Conservation (phyloP, 768 basidiomycete species). For the Scleroderma citrinum region DNA sequence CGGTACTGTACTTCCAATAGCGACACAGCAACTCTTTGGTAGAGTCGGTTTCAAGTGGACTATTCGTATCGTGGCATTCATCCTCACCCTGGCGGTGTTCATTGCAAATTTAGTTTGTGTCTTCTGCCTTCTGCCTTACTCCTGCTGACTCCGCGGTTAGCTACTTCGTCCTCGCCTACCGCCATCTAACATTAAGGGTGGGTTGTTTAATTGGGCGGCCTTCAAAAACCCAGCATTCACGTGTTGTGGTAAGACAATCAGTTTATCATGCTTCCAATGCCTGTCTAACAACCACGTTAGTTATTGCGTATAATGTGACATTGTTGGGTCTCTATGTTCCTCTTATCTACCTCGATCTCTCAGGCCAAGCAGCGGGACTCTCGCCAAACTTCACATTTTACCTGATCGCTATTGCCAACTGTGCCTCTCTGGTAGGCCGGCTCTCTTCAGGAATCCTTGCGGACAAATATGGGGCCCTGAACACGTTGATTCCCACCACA, state of each 20-base stretch:
- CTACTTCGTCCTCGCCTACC: conserved; percentile 39
- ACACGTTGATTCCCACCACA: conserved; percentile 36
- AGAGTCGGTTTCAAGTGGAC: conserved; percentile 63
- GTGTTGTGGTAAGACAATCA: background rate
- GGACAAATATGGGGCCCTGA: conserved; percentile 30
- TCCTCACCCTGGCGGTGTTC: conserved; percentile 44
- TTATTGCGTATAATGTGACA: conserved; percentile 5
- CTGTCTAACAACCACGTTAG: background rate
- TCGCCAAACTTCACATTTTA: conserved; percentile 7
- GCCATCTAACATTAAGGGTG: conserved; percentile 43
- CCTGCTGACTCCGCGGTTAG: conserved; percentile 12
- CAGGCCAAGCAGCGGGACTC: conserved; percentile 4
- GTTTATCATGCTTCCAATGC: background rate
- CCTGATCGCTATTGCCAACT: conserved; percentile 7
- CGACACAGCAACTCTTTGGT: conserved; percentile 42
- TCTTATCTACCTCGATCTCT: conserved; percentile 5
- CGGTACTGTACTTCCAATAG: conserved; percentile 57
- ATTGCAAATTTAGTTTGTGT: conserved; percentile 38
- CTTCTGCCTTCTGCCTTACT: background rate
- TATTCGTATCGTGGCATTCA: conserved; percentile 57
- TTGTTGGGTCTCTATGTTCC: conserved; percentile 5
- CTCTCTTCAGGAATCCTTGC: conserved; percentile 5
- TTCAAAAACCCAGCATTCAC: conserved; percentile 31
- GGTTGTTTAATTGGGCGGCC: conserved; percentile 44
- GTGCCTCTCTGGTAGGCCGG: conserved; percentile 5